Percentiles rank a stretch among this genome's conserved stretches.
phyloP scores from a whole-genome alignment of 139 green algal species.

The Chlorella sp. region DNA sequence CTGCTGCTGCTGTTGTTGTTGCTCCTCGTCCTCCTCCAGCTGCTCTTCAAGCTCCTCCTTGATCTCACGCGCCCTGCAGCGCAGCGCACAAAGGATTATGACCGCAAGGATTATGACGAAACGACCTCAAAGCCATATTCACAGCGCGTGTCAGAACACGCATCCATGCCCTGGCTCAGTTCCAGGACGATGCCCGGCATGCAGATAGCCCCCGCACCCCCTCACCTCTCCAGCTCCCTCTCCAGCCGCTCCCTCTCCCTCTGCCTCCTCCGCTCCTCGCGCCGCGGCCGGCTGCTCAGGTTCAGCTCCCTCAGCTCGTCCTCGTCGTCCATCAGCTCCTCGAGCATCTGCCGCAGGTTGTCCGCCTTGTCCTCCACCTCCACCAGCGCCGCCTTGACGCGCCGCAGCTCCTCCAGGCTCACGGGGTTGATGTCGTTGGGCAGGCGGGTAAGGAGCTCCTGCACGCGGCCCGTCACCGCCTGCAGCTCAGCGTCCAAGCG shows the following conservation, averaged over 20 bases:
- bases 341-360: constrained; percentile 65
- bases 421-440: constrained; percentile 80
- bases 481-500: constrained; percentile 79
- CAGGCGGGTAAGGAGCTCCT: constrained; percentile 67
- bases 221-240: constrained; percentile 61
- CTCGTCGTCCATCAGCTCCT: constrained; percentile 92
- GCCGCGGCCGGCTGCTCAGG: constrained; percentile 64
- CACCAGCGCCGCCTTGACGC: constrained; percentile 82
- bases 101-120: background rate
- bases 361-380: constrained; percentile 82
- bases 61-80: constrained; percentile 23
- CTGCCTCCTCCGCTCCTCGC: constrained; percentile 69
- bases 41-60: constrained; percentile 35
- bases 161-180: background rate
- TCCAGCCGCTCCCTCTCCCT: constrained; percentile 78
- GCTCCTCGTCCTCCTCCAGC: constrained; percentile 18
- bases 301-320: constrained; percentile 88
- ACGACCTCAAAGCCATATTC: background rate
- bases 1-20: constrained; percentile 3
- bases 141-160: background rate
- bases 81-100: background rate
- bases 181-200: background rate
- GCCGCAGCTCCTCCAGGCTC: constrained; percentile 90
- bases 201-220: background rate
- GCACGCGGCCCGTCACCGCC: constrained; percentile 55